phyloP scores from a whole-genome alignment of 164 flowering plant species.

The Vitis rupestris region DNA sequence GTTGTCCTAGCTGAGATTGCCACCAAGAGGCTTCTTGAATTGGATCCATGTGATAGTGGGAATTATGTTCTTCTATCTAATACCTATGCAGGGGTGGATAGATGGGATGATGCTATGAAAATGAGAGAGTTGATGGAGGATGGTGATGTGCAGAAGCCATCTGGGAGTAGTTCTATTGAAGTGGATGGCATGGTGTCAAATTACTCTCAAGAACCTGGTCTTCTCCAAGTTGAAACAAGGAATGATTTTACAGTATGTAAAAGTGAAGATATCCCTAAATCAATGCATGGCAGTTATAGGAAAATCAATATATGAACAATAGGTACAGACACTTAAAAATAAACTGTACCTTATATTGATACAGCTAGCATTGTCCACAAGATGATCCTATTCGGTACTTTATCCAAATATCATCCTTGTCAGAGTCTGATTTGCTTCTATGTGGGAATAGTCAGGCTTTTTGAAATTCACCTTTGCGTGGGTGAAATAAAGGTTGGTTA shows the following conservation, averaged over 20 bases:
- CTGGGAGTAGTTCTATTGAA: conserved; percentile 57
- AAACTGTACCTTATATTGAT: too few species aligned
- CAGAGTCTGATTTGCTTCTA: too few species aligned
- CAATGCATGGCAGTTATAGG: not conserved
- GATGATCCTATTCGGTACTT: too few species aligned
- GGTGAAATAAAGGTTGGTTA: too few species aligned
- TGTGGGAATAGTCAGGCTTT: too few species aligned
- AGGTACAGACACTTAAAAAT: too few species aligned
- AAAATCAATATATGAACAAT: too few species aligned
- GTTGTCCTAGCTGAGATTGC: conserved; percentile 54
- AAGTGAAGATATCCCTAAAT: not conserved
- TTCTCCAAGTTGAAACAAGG: not conserved
- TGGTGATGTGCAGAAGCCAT: conserved; percentile 46
- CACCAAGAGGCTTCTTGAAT: conserved; percentile 46
- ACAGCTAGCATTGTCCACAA: too few species aligned
- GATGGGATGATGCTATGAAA: conserved; percentile 59
- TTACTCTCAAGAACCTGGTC: conserved; percentile 1
- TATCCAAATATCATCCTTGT: too few species aligned
- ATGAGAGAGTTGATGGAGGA: conserved; percentile 51
- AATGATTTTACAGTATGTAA: not conserved
- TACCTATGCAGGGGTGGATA: conserved; percentile 54
- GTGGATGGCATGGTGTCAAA: conserved; percentile 2
- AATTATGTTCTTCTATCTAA: conserved; percentile 60
- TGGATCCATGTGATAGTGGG: conserved; percentile 59
- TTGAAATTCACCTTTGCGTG: too few species aligned